Evolutionary conservation across 225 moss, liverwort and hornwort genomes (phyloP), one percentile per base, ranked within the genome.

Genomic region (Pseudoscleropodium purum): DNA sequence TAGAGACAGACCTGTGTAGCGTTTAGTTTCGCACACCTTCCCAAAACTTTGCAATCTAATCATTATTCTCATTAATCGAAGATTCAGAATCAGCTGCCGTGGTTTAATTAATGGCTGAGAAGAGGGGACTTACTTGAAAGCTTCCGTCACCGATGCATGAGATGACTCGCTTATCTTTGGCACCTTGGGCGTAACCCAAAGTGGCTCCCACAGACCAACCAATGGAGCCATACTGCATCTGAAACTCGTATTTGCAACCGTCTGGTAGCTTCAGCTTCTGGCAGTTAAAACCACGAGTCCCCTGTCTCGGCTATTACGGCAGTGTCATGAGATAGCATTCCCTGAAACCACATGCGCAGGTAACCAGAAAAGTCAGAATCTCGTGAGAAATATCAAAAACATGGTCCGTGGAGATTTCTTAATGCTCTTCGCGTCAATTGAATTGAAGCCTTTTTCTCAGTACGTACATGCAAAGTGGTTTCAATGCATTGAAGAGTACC

Each of bases 141-240:
- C 98, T 99, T 75, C 98, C 98, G 87, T 97, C 98, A 47, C 98
- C 98, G 14, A 99, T 99, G 87, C 95, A 96, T 33, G 96, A 91
- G 68, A 99, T 91, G 33, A 99, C 94, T 45, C 98, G 98, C 89
- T 94, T 97, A 37, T 96, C 95, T 60, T 89, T 95, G 17, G 92
- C 51, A 39, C 95, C 98, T 92, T 96, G 98, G 34, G 98, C 98
- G 81, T 94, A 97, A 75, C 98, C 98, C 84, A 99, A 92, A 33
- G 95, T 92, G 27, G 98, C 97, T 82, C 98, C 98, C 33, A 97
- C 97, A 10, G 97, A 94, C 98, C 98, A 99, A 45, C 98, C 98
- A 41, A 99, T 97, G 7, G 97, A 99, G 76, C 98, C 97, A 88
- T 96, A 99, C 80, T 97, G 98, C 98, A 99, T 97, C 91, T 99